Base-by-base conservation (phyloP, 164 flowering plant species). In the Saururus chinensis region DNA sequence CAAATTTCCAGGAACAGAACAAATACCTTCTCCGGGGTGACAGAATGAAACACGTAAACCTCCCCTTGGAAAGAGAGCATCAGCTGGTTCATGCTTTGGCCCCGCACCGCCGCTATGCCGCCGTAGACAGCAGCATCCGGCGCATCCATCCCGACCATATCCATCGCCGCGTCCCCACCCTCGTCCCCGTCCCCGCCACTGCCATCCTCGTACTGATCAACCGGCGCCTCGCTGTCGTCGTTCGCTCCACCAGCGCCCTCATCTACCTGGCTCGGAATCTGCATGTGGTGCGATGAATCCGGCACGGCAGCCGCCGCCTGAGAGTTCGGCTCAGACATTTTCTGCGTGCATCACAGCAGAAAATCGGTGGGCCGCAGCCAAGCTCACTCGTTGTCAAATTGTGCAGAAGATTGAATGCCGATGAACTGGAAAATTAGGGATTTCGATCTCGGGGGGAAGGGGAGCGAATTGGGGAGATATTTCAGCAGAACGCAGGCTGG, bases 31-130 rank as follows among this genome's bases (percentile, higher is more conserved):
- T 74, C 77, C 9, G 77, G 66, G 13, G 71, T 42, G 11, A 74
- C 74, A 13, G 70, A 55, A 53, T 71, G 74, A 59, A 70, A 74
- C 60, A 74, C 67, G 40, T 67, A 74, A 17, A 74, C 68, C 56
- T 74, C 74, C 10, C 77, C 77, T 19, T 66, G 68, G 57, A 70
- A 74, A 24, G 77, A 70, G 19, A 74, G 67, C 49, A 69, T 67
- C 7, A 74, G 71, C 69, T 70, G 71, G 58, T 74, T 79, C 57
- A 53, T 55, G 22, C 60, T 40, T 45, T 41, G 60, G 22, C 37
- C 35, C 22, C 56, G 67, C 19, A 65, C 8, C 17, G 64, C 67
- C 19, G 60, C 51, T 14, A 53, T 64, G 51, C 30, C 23, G 54
- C 40, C 54, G 17, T 59, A 59, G 40, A 53, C 64, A 16, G 56